Conservation (phyloP, 2,329 filamentous ascomycete genomes). For the Macrophomina phaseolina region DNA sequence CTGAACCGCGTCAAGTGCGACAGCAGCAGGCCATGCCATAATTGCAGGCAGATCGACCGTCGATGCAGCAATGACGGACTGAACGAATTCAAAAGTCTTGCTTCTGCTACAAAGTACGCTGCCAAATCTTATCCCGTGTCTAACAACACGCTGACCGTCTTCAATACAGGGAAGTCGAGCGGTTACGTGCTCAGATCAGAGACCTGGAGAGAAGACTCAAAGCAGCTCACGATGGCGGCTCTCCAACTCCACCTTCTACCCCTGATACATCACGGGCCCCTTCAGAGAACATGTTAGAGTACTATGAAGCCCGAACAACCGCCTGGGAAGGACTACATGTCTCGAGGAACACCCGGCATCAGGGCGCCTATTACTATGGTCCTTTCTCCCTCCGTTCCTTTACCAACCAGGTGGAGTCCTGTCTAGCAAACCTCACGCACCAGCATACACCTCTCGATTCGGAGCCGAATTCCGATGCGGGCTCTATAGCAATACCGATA, state of each 20-base stretch:
- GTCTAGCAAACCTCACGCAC: constrained; percentile 43
- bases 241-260: not conserved
- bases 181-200: constrained; percentile 42
- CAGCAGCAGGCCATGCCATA: constrained; percentile 47
- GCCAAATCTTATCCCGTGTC: not conserved
- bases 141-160: constrained; percentile 29
- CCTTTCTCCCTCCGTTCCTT: constrained; percentile 55
- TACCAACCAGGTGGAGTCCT: constrained; percentile 49
- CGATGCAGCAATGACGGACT: constrained; percentile 43
- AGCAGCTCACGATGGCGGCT: not conserved
- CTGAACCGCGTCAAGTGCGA: constrained; percentile 52
- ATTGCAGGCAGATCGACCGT: constrained; percentile 46
- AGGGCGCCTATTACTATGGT: constrained; percentile 42
- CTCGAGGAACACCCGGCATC: not conserved
- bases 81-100: constrained; percentile 33
- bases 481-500: not conserved
- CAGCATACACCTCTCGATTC: constrained; percentile 34
- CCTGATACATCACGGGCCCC: not conserved
- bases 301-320: not conserved
- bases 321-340: not conserved
- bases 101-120: constrained; percentile 38
- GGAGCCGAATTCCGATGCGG: not conserved
- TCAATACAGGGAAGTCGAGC: constrained; percentile 45
- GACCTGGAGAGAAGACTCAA: constrained; percentile 37
- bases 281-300: constrained; percentile 1